Evolutionary conservation across 371 early-diverging fungal species (phyloP).

Genomic region (Mortierella sp.): DNA sequence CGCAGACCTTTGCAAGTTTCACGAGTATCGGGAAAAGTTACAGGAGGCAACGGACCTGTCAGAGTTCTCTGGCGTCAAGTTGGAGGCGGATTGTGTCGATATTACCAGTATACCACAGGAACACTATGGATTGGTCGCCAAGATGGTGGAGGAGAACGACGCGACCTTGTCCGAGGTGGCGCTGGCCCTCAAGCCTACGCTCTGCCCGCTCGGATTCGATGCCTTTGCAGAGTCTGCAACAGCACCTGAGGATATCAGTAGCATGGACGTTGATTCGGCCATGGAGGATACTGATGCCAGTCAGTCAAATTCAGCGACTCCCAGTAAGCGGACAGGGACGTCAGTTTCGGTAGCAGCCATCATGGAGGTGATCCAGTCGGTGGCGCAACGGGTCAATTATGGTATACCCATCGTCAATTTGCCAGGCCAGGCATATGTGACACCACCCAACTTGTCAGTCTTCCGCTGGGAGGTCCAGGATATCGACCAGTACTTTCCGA

Average conservation of each 20-base stretch:
- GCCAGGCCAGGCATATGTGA: conserved; percentile 18
- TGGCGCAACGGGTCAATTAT: conserved; percentile 54
- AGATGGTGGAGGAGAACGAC: conserved; percentile 50
- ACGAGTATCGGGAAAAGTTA: conserved; percentile 43
- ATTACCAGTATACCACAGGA: conserved; percentile 42
- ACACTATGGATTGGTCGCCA: conserved; percentile 46
- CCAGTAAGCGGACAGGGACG: conserved; percentile 16
- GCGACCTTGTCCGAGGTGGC: conserved; percentile 36
- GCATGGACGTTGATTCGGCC: conserved; percentile 29
- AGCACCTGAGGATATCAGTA: neutral
- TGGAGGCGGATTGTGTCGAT: conserved; percentile 34
- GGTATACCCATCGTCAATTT: conserved; percentile 43
- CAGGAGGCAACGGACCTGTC: conserved; percentile 30
- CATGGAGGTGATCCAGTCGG: conserved; percentile 45
- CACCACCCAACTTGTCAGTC: conserved; percentile 59
- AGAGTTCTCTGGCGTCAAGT: conserved; percentile 20
- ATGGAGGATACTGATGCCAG: neutral
- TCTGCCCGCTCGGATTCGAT: conserved; percentile 51
- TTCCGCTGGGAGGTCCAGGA: conserved; percentile 73
- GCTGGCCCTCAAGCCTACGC: conserved; percentile 17
- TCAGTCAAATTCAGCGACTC: neutral
- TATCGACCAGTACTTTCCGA: conserved; percentile 48
- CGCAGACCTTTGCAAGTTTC: conserved; percentile 44
- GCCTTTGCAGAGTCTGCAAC: conserved; percentile 22
- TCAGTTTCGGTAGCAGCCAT: conserved; percentile 36